Evolutionary conservation across 371 early-diverging fungal genomes (phyloP), one percentile per base, ranked within the genome.

Genomic region (Massospora cicadina): DNA sequence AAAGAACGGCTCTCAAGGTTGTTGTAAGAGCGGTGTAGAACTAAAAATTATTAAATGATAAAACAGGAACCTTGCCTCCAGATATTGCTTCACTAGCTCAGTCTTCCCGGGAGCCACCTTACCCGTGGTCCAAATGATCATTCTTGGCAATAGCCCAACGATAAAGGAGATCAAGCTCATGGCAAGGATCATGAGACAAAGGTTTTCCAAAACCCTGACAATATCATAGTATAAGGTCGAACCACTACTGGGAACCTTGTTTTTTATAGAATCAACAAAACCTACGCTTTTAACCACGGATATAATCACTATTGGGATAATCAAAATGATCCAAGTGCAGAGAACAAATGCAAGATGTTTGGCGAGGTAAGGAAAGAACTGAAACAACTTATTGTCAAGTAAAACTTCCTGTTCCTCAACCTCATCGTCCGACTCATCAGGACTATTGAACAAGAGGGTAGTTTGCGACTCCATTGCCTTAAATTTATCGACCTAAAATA

Each of bases 1-100:
- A 27, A 12, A 60, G 2, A 17, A 31, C 60, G 13, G 32, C 27
- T 60, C 31, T 12, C 31, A 60, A 30, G 23, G 60, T 60, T 7
- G 60, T 60, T 28, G 60, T 60, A 10, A 60, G 60, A 21, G 60
- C 60, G 13, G 31, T 28, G 31, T 60, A 60, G 23, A 60, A 60
- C 60, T 60, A 43, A 43, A 43, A 5, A 43, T 5, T 43, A n/a
- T 43, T 17, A 43, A 17, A 43, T 43, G 5, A 43, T 43, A 17
- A 43, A 5, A 17, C 10, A 43, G 5, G 43, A 43, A 17, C 5
- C 5, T 43, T 43, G 17, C 43, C 43, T 62, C 60, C 7, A 60
- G 30, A 31, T 60, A 60, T 3, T 60, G 60, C 27, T 60, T 60
- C 17, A 30, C 60, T 21, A 60, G 60, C 32, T 60, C 60, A 12